Conservation (phyloP, 2,329 filamentous ascomycete genomes). For the Colletotrichum phormii region DNA sequence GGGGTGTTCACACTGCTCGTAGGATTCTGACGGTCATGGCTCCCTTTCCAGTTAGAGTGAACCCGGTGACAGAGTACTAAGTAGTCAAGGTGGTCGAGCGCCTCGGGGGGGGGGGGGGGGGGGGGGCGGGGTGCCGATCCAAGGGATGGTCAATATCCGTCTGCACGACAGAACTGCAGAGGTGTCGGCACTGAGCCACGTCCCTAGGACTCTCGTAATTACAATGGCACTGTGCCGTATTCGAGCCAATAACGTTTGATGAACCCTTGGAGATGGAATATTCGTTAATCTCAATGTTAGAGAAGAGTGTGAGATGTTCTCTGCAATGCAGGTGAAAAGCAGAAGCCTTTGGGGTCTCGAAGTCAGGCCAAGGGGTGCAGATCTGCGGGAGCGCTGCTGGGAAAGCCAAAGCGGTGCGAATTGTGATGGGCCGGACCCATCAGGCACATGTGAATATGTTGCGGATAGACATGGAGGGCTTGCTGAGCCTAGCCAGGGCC, state of each 20-base stretch:
- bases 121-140: constrained; percentile 7
- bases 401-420: neutral
- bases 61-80: neutral
- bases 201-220: constrained; percentile 2
- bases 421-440: neutral
- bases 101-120: constrained; percentile 2
- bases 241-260: constrained; percentile 6
- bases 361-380: neutral
- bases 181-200: constrained; percentile 9
- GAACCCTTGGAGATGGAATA: neutral
- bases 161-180: constrained; percentile 18
- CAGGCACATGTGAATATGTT: neutral
- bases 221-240: constrained; percentile 2
- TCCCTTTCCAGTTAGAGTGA: neutral
- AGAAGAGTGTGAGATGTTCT: neutral
- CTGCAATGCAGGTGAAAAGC: neutral
- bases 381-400: neutral
- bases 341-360: neutral
- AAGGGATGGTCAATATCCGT: constrained; percentile 23
- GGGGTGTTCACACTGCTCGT: constrained; percentile 4
- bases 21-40: constrained; percentile 15
- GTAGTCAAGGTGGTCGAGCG: neutral
- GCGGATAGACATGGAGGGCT: neutral
- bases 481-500: neutral
- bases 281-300: neutral